Evolutionary conservation across 164 flowering plant species (phyloP), one percentile per base, ranked within the genome.

Genomic region (Euptelea pleiosperma): DNA sequence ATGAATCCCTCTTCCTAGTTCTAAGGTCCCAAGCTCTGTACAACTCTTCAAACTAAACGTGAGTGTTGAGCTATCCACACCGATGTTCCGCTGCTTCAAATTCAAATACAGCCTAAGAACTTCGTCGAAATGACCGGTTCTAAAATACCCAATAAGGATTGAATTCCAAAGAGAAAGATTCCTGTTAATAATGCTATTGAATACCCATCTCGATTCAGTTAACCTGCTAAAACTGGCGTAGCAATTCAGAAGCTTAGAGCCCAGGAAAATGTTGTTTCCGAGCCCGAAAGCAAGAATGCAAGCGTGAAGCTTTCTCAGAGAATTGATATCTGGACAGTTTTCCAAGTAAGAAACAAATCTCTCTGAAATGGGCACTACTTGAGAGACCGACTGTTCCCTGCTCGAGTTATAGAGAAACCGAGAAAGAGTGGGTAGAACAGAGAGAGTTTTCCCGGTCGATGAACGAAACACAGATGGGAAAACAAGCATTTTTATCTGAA

Each of bases 1-100:
- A 73, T 82, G 87, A 64, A 82, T 48, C 52, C 63, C 74, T 65
- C 70, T 67, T 11, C 84, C 87, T 60, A 74, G 64, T 22, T 70
- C 71, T 10, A 64, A 43, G 22, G 8, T 31, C 11, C 74, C 66
- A 57, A 70, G 55, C 55, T 72, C 71, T 41, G 40, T 52, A 61
- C 79, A 77, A 57, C 82, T 71, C 55, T 79, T 83, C 67, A 83
- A 65, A 62, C 65, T 31, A 51, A 75, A 69, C 21, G 74, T 77
- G 54, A 77, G 39, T 4, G 74, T 58, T 5, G 73, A 63, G 59
- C 78, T 52, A 64, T 69, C 75, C 11, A 75, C n/a, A 22, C 78
- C 77, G 39, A 75, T 66, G 6, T 65, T 63, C 28, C 44, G 19
- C 50, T 43, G 42, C 63, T 64, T 81, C 63, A 77, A 66, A 48